These are phyloP conservation scores for Phytopythium montanum DNA, from an alignment of 352 stramenopile genomes.

Conservation along the genomic window DNA sequence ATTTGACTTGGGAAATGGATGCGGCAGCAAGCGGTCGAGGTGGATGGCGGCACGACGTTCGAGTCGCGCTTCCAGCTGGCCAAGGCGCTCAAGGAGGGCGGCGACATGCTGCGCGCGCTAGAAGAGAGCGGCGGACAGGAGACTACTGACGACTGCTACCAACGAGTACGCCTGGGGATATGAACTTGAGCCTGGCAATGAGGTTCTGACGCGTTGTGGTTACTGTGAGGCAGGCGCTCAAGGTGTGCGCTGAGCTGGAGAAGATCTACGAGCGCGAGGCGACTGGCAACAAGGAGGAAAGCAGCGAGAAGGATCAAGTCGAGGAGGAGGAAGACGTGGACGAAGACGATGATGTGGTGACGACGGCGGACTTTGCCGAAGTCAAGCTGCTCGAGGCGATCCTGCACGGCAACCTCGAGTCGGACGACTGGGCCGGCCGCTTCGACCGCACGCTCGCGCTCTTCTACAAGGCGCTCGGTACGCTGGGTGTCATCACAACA, in stretches of 20 bases:
- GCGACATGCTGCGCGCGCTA: constrained; percentile 61
- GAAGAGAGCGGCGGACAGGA: constrained; percentile 17
- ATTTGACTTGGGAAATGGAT: background rate
- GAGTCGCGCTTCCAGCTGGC: constrained; percentile 79
- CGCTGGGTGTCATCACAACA: background rate
- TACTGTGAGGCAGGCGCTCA: constrained; percentile 17
- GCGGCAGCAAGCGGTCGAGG: constrained; percentile 57
- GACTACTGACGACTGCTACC: constrained; percentile 12
- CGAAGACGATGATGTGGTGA: constrained; percentile 44
- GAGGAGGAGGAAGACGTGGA: constrained; percentile 14
- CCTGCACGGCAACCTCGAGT: constrained; percentile 42
- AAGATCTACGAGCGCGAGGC: constrained; percentile 26
- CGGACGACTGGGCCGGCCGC: constrained; percentile 19
- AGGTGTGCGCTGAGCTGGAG: constrained; percentile 29
- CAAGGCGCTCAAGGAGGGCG: constrained; percentile 70
- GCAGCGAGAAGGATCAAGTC: background rate
- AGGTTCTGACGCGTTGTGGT: background rate
- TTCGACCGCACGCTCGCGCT: constrained; percentile 49
- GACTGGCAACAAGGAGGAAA: background rate
- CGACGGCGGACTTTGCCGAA: constrained; percentile 41
- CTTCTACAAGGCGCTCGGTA: constrained; percentile 55
- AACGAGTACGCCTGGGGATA: constrained; percentile 27
- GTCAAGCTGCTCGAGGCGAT: constrained; percentile 67
- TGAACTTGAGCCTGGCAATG: no score
- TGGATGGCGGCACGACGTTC: constrained; percentile 80